Percentiles rank a stretch among this genome's conserved stretches.
These are phyloP conservation scores for Dactylellina leptospora DNA, from an alignment of 2,329 filamentous ascomycete genomes.

Conservation along the genomic window DNA sequence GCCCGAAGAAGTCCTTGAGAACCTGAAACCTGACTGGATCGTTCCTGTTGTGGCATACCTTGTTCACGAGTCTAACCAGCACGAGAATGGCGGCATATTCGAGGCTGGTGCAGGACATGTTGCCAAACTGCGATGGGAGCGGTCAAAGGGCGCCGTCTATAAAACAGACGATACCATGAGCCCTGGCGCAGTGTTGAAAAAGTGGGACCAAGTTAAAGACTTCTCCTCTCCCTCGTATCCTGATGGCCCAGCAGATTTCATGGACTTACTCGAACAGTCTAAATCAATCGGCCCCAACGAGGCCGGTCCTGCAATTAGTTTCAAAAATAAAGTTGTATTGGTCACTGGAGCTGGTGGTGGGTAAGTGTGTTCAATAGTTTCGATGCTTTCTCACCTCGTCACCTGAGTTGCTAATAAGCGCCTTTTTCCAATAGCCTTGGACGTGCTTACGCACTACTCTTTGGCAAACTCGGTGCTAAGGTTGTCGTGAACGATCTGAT, in stretches of 20 bases:
- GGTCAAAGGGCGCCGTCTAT: constrained; percentile 84
- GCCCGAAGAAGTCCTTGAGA: constrained; percentile 88
- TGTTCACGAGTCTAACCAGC: constrained; percentile 82
- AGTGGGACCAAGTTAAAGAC: constrained; percentile 88
- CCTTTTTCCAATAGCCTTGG: constrained; percentile 71
- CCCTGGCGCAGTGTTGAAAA: constrained; percentile 83
- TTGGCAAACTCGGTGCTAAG: constrained; percentile 82
- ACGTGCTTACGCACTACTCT: constrained; percentile 86
- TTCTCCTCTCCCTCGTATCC: constrained; percentile 87
- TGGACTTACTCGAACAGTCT: constrained; percentile 83
- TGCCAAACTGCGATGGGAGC: constrained; percentile 94
- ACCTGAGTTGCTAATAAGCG: constrained; percentile 56
- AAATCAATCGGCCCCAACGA: constrained; percentile 78
- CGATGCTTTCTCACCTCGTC: too few species aligned
- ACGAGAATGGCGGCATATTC: constrained; percentile 87
- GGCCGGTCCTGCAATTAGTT: constrained; percentile 77
- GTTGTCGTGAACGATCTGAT: constrained; percentile 96
- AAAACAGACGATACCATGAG: constrained; percentile 90
- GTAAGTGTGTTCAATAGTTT: constrained; percentile 60
- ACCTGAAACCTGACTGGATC: constrained; percentile 91
- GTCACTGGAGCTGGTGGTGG: constrained; percentile 88
- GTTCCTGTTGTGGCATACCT: constrained; percentile 90
- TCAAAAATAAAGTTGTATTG: constrained; percentile 83
- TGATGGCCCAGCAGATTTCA: constrained; percentile 84
- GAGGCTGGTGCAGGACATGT: constrained; percentile 92